Percentiles rank a stretch among this genome's conserved stretches.
Evolutionary conservation across 305 asterid genomes (phyloP).

Genomic region (Fraxinus latifolia): DNA sequence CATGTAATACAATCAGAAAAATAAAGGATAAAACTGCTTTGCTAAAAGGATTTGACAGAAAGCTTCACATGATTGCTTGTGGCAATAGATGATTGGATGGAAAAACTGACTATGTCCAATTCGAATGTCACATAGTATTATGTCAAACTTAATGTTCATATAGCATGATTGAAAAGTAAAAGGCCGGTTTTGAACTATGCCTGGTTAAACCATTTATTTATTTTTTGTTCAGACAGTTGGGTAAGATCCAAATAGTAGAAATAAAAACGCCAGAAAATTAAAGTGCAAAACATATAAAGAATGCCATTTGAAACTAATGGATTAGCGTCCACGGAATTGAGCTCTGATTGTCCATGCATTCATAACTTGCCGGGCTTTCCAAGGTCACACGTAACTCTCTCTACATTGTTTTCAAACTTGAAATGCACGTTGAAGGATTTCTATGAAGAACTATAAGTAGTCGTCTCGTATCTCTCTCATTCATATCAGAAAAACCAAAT

Average conservation of each 20-base stretch:
- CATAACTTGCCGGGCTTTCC: constrained; percentile 21
- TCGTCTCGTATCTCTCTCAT: background rate
- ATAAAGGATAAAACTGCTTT: too few relatives aligned
- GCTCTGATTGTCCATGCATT: background rate
- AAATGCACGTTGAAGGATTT: background rate
- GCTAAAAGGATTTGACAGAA: too few relatives aligned
- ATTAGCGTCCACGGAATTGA: constrained; percentile 9
- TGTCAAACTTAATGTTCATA: too few relatives aligned
- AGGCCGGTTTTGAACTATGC: background rate
- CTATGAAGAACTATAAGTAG: constrained; percentile 10
- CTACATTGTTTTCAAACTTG: background rate
- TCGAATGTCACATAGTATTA: too few relatives aligned
- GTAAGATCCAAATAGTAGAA: background rate
- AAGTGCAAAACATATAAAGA: background rate
- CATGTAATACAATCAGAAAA: too few relatives aligned
- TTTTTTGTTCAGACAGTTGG: background rate
- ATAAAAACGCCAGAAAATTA: background rate
- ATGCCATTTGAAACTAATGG: background rate
- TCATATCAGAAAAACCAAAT: background rate
- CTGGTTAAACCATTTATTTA: background rate
- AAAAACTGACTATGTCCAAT: too few relatives aligned
- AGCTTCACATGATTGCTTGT: too few relatives aligned
- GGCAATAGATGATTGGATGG: too few relatives aligned
- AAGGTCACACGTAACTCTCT: background rate
- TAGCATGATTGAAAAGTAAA: too few relatives aligned